phyloP scores from a whole-genome alignment of 148 eudicot genomes.

The Beta vulgaris region DNA sequence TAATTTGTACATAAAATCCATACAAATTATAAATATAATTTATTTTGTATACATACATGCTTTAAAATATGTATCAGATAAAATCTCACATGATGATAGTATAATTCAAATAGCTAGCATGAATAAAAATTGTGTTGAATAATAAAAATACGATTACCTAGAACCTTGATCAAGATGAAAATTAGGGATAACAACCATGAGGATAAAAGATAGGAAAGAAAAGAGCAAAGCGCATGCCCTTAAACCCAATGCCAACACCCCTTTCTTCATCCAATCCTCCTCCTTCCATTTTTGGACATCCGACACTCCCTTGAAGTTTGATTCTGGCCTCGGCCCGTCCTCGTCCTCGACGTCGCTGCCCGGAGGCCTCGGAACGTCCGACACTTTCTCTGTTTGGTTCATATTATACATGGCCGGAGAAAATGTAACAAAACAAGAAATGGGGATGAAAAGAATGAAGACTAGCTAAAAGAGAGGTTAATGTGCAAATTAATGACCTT shows the following conservation, averaged over 20 bases:
- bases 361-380: slow-evolving; percentile 18
- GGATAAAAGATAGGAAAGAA: slow-evolving; percentile 56
- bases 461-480: too few relatives aligned
- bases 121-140: too few relatives aligned
- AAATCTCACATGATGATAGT: too few relatives aligned
- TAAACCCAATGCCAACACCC: slow-evolving; percentile 32
- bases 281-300: slow-evolving; percentile 40
- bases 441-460: background rate
- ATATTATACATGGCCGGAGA: too few relatives aligned
- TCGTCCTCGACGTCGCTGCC: slow-evolving; percentile 30
- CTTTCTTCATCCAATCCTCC: slow-evolving; percentile 48
- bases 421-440: background rate
- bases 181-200: slow-evolving; percentile 44
- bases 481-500: too few relatives aligned
- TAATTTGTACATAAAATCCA: too few relatives aligned
- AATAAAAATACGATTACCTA: slow-evolving; percentile 31
- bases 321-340: slow-evolving; percentile 22
- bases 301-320: slow-evolving; percentile 25
- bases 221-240: slow-evolving; percentile 44
- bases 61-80: too few relatives aligned
- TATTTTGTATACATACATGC: too few relatives aligned
- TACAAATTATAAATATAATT: too few relatives aligned
- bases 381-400: background rate
- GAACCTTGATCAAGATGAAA: slow-evolving; percentile 38
- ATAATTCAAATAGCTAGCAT: too few relatives aligned